phyloP scores from a whole-genome alignment of 495 filamentous ascomycete genomes.

The Penicillium pulvis region DNA sequence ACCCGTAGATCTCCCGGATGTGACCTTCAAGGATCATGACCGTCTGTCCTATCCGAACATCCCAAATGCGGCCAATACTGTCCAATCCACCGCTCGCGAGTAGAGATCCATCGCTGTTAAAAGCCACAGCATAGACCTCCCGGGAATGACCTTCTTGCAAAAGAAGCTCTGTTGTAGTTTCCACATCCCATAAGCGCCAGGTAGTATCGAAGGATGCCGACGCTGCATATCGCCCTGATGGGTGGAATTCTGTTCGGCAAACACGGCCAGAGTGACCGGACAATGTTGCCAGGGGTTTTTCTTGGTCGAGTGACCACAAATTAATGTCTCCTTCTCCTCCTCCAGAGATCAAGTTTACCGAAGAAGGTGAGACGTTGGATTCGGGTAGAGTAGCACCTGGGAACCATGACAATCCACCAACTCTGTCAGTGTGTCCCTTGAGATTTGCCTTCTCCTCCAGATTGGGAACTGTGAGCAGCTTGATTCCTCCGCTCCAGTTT shows the following conservation, averaged over 20 bases:
- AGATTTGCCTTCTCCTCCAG: constrained; percentile 73
- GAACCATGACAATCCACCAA: constrained; percentile 89
- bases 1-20: constrained; percentile 86
- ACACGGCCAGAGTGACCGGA: constrained; percentile 86
- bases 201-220: constrained; percentile 96
- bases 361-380: constrained; percentile 66
- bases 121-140: constrained; percentile 85
- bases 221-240: constrained; percentile 85
- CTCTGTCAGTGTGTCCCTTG: constrained; percentile 80
- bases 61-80: constrained; percentile 95
- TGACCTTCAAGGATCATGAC: constrained; percentile 96
- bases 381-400: constrained; percentile 77
- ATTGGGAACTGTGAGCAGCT: constrained; percentile 79
- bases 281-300: constrained; percentile 81
- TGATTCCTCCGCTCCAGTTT: constrained; percentile 88
- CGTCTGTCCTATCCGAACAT: constrained; percentile 88
- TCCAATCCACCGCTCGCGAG: constrained; percentile 89
- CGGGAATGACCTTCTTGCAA: constrained; percentile 94
- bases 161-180: constrained; percentile 78
- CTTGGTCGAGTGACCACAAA: constrained; percentile 84
- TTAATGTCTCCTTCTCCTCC: constrained; percentile 89
- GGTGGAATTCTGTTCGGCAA: constrained; percentile 91
- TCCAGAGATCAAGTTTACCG: constrained; percentile 86
- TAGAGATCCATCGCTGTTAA: constrained; percentile 88
- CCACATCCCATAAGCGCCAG: constrained; percentile 95